Conservation (phyloP, 169 alveolate genomes). For the Cyclospora cayetanensis region DNA sequence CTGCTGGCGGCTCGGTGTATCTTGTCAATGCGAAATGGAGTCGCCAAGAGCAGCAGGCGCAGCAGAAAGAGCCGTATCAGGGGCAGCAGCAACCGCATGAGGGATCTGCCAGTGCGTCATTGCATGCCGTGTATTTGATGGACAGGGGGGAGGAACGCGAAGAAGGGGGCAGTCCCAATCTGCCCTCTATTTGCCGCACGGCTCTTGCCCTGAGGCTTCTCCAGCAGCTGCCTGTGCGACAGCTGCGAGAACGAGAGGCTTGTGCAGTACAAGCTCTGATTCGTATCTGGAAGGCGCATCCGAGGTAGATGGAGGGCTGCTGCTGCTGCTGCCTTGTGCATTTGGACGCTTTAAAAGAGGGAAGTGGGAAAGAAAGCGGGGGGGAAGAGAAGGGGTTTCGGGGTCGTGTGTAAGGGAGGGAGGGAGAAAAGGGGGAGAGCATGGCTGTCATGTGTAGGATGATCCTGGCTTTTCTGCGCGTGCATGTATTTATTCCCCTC, state of each 20-base stretch:
- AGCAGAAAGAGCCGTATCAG: background rate
- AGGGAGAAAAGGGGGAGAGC: too few relatives aligned
- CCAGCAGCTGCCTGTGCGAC: conserved; percentile 77
- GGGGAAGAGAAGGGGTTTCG: background rate
- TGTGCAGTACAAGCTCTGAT: background rate
- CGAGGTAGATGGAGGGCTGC: background rate
- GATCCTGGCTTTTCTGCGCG: too few relatives aligned
- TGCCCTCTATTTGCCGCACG: conserved; percentile 91
- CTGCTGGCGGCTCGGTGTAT: conserved; percentile 93
- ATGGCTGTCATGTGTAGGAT: too few relatives aligned
- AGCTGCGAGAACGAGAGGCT: conserved; percentile 71
- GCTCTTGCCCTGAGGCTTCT: conserved; percentile 88
- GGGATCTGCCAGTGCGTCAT: conserved; percentile 61
- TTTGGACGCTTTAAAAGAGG: background rate
- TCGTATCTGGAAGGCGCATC: background rate
- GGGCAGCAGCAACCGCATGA: background rate
- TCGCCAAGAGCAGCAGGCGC: background rate
- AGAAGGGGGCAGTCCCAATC: conserved; percentile 96
- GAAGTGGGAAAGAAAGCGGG: background rate
- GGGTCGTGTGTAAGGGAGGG: too few relatives aligned
- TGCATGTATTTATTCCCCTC: too few relatives aligned
- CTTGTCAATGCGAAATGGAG: conserved; percentile 78
- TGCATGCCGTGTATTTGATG: conserved; percentile 86
- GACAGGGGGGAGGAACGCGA: conserved; percentile 91
- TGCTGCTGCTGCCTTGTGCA: background rate